phyloP scores from a whole-genome alignment of 2,329 filamentous ascomycete genomes.

The Penicillium aurantiogriseum region DNA sequence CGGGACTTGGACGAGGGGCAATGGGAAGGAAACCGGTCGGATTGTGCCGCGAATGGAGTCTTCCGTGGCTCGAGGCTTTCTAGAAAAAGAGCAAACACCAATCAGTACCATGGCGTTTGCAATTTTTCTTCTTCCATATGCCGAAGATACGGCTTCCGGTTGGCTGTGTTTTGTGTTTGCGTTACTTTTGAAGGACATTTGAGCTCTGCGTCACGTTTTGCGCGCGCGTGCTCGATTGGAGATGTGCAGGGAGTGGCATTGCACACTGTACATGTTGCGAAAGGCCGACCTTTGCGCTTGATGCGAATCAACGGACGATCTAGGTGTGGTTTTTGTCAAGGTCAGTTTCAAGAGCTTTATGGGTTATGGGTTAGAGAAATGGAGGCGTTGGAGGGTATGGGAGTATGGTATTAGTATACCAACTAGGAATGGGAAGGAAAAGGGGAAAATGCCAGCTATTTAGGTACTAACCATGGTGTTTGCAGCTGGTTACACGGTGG shows the following conservation, averaged over 20 bases:
- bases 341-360: background rate
- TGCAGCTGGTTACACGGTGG: slow-evolving; percentile 95
- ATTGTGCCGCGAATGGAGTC: slow-evolving; percentile 22
- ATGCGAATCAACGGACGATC: slow-evolving; percentile 90
- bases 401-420: background rate
- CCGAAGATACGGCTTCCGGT: slow-evolving; percentile 16
- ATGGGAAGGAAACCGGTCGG: slow-evolving; percentile 24
- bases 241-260: slow-evolving; percentile 81
- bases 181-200: slow-evolving; percentile 34
- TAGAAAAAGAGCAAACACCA: slow-evolving; percentile 22
- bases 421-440: background rate
- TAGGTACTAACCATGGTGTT: slow-evolving; percentile 75
- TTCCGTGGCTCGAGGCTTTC: slow-evolving; percentile 23
- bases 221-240: slow-evolving; percentile 80
- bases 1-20: slow-evolving; percentile 14
- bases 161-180: slow-evolving; percentile 20
- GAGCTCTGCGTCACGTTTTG: slow-evolving; percentile 36
- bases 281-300: slow-evolving; percentile 93
- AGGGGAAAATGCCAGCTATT: background rate
- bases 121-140: slow-evolving; percentile 13
- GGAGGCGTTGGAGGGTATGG: background rate
- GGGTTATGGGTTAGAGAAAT: background rate
- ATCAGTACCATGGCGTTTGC: slow-evolving; percentile 23
- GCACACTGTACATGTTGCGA: slow-evolving; percentile 94
- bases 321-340: slow-evolving; percentile 36